Evolutionary conservation across 805 yeast species (phyloP), one percentile per base, ranked within the genome.

Genomic region (Schwanniomyces occidentalis): DNA sequence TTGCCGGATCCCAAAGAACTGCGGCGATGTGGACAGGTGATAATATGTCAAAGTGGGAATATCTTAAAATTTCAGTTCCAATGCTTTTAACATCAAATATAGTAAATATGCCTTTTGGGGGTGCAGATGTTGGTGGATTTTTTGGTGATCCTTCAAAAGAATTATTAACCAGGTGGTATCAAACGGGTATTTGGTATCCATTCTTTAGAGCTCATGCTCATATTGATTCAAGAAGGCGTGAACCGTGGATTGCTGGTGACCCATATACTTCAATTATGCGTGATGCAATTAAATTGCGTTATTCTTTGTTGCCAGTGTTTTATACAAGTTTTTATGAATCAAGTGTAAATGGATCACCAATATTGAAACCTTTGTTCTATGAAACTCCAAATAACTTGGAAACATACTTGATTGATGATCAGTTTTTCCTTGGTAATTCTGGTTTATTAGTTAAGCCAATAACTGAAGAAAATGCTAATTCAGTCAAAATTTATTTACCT

Each of bases 11-110:
- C 2, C 98, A 93, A 61, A 73, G 90, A 48, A 71, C 93, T 0
- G 81, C 93, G 0, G 96, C 98, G 0, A 82, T 85, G 78, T 93
- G 99, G 99, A 88, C 96, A 0, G 99, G 99, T 28, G 99, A 93
- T 58, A 93, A 91, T 58, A 82, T 78, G 75, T 87, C 96, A 3
- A 82, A 75, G 46, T 93, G 99, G 99, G 93, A 83, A 43, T 85
- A 88, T 51, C 69, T 93, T 41, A 71, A 74, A 46, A 71, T 77
- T 4, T 86, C 96, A 0, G 73, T 88, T 28, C 96, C 98, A 5
- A 90, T 89, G 96, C 59, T 87, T 10, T 67, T 93, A 40, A 85
- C 95, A 3, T 74, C 82, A 45, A 88, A 89, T 30, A 65, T 86
- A 18, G 86, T 78, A 1, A 95, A 95, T 6, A 82, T 80, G 80